A percentile compares a stretch with the other conserved stretches of the same genome.
These are phyloP conservation scores for Podaxis sp. DNA, from an alignment of 768 basidiomycete species.

Conservation along the genomic window DNA sequence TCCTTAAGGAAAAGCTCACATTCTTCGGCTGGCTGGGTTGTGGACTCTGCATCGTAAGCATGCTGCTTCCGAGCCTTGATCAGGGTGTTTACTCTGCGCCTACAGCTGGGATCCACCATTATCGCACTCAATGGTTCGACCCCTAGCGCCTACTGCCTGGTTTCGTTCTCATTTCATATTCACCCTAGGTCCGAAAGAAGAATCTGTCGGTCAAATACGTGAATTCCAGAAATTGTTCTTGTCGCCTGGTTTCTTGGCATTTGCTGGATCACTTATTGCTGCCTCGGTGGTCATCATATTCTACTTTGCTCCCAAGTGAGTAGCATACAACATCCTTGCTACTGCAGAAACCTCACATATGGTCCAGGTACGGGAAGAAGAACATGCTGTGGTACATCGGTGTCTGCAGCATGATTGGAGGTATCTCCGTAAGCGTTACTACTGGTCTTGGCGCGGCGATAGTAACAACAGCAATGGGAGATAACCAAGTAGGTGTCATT, in stretches of 20 bases:
- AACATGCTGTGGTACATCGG: conserved; percentile 95
- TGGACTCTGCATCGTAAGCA: conserved; percentile 78
- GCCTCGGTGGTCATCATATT: conserved; percentile 69
- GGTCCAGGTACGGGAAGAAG: conserved; percentile 71
- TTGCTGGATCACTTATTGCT: conserved; percentile 57
- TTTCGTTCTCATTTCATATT: conserved; percentile 20
- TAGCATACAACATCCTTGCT: conserved; percentile 10
- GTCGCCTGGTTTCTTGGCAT: conserved; percentile 77
- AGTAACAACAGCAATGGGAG: conserved; percentile 68
- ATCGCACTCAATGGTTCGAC: conserved; percentile 80
- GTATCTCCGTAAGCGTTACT: conserved; percentile 90
- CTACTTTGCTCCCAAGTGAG: conserved; percentile 76
- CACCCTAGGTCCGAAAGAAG: conserved; percentile 60
- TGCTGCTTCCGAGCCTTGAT: neutral
- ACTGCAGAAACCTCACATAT: neutral
- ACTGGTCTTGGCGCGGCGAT: conserved; percentile 92
- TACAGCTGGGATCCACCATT: conserved; percentile 77
- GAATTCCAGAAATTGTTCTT: conserved; percentile 79
- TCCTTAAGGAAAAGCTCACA: conserved; percentile 88
- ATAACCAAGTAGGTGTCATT: conserved; percentile 60
- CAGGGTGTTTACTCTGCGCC: neutral
- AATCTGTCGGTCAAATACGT: conserved; percentile 61
- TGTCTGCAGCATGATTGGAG: conserved; percentile 96
- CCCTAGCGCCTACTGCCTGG: conserved; percentile 11
- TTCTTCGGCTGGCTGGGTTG: conserved; percentile 99